Evolutionary conservation across 1,139 yeast genomes (phyloP), one percentile per base, ranked within the genome.

Genomic region (Trichomonascaceae sp.): DNA sequence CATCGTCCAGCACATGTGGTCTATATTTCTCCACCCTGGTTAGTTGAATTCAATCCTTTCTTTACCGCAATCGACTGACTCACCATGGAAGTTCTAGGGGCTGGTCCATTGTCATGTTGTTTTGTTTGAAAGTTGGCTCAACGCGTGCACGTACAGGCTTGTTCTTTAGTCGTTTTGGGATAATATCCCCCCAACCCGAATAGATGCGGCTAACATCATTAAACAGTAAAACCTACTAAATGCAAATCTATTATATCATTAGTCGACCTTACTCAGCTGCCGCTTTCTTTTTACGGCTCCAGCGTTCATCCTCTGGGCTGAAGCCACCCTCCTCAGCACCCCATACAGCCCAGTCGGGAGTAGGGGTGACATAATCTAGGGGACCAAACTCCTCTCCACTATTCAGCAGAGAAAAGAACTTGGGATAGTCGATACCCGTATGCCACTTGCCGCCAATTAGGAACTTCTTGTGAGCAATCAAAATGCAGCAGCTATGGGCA

Each of bases 1-100:
- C 78, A 50, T 89, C 97, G 30, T 73, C 72, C 25, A 89, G 64
- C 26, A 64, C 58, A 32, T 69, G 66, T 0, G 98, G 98, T 40
- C 98, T 74, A 54, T 89, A 89, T 52, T 89, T 89, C 50, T 89
- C 98, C 13, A 89, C 97, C 98, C 95, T 34, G 37, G 28, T 13
- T 37, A 28, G 11, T 28, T 25, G 29, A 27, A 22, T n/a, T 28
- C 31, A 3, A 25, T n/a, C 4, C 29, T 13, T 27, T 26, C 16
- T 25, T 9, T 5, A 16, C 13, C 14, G 23, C 16, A 14, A 13
- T 6, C 4, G 17, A 15, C 11, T 9, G 17, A 23, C 31, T 8
- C 13, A 17, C 30, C 34, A 30, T 13, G 23, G 23, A 20, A 20
- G 23, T 11, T 20, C 23, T 20, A 20, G n/a, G n/a, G n/a, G n/a